A percentile compares a stretch with the other conserved stretches of the same genome.
Evolutionary conservation across 768 basidiomycete species (phyloP).

Genomic region (Lenzites betulinus): DNA sequence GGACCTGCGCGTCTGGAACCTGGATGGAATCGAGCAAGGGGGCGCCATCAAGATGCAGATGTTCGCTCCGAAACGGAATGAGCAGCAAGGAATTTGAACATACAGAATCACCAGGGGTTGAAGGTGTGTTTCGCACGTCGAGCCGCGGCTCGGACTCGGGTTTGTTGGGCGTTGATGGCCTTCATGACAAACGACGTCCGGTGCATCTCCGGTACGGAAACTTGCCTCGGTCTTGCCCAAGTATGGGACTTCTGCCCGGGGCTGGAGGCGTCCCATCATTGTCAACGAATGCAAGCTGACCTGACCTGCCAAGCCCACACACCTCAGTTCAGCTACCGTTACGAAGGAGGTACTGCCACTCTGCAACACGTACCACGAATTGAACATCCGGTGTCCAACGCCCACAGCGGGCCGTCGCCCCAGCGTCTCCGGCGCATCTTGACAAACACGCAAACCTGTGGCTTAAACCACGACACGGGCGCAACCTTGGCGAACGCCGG

Average conservation of each 20-base stretch:
- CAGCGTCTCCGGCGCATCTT: no score
- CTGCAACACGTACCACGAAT: no score
- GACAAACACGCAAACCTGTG: no score
- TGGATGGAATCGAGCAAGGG: neutral
- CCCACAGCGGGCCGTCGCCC: no score
- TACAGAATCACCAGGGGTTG: neutral
- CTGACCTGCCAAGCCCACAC: no score
- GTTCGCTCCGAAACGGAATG: neutral
- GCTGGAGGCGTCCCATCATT: no score
- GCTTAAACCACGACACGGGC: no score
- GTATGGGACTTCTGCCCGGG: no score
- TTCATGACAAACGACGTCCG: neutral
- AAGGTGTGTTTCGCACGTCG: neutral
- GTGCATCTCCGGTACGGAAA: neutral
- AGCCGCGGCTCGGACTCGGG: neutral
- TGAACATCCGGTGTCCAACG: no score
- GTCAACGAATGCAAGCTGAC: no score
- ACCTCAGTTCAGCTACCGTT: no score
- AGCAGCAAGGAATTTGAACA: neutral
- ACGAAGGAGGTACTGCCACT: no score
- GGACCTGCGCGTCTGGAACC: neutral
- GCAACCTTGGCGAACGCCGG: neutral
- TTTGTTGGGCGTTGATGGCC: neutral
- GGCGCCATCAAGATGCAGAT: slow-evolving; percentile 1
- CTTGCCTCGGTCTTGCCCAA: neutral